Evolutionary conservation across 129 eudicot species (phyloP), one percentile per base, ranked within the genome.

Genomic region (Tanacetum coccineum): DNA sequence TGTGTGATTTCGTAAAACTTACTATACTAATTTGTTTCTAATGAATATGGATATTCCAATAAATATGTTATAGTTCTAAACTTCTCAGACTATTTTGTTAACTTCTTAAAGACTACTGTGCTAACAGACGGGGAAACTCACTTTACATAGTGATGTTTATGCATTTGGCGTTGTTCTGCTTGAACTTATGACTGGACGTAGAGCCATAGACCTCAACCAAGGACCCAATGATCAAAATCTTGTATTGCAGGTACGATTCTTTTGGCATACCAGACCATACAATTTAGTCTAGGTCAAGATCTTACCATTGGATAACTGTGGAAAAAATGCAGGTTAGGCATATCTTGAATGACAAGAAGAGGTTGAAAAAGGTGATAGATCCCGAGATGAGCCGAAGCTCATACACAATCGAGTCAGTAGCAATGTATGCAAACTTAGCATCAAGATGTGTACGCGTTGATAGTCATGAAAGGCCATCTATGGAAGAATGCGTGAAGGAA

Each of bases 121-220:
- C 55, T 58, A 80, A 88, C 87, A 92, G 98, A 92, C 98, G 22
- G 98, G 97, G 53, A 85, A 88, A 64, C 96, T 91, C 74, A 91
- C 97, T 15, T 75, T 87, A 83, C 97, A 87, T 78, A 87, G 97
- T 65, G 97, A 91, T 59, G 97, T 91, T 57, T 91, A 91, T 67
- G 97, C 97, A 67, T 91, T 91, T 75, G 97, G 97, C 32, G 96
- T 91, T 9, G 96, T 91, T 61, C 83, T 87, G 47, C 97, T 91
- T 62, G 99, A 94, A 80, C 99, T 94, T 72, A 68, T 94, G 81
- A 94, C 99, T 11, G 99, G 97, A 59, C 76, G 96, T 55, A 82
- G 91, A 84, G 98, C 98, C 2, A 79, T 88, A 45, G 95, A 93
- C 78, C 89, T 93, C 68, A 84, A 79, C 82, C 96, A 86, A 82